A percentile compares a stretch with the other conserved stretches of the same genome.
Evolutionary conservation across 2,329 filamentous ascomycete species (phyloP).

Genomic region (Paracorniculantispora psalliotae): DNA sequence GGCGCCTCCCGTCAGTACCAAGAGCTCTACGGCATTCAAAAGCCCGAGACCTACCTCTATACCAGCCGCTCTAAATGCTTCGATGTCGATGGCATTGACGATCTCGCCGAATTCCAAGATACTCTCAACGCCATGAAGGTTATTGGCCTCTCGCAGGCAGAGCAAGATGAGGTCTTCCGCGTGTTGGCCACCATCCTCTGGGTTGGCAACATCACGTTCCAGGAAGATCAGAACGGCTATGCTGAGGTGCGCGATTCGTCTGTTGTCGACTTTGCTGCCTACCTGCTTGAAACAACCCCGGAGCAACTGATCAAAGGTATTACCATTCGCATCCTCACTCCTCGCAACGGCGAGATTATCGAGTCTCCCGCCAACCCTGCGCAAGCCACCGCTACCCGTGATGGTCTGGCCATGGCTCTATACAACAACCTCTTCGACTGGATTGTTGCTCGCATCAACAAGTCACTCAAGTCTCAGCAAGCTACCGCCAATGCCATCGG

Average conservation of each 20-base stretch:
- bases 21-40: slow-evolving; percentile 84
- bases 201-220: slow-evolving; percentile 90
- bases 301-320: slow-evolving; percentile 79
- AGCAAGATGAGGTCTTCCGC: slow-evolving; percentile 95
- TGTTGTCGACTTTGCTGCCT: slow-evolving; percentile 90
- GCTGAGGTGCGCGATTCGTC: slow-evolving; percentile 83
- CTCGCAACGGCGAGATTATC: slow-evolving; percentile 60
- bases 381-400: slow-evolving; percentile 80
- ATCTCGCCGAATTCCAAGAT: slow-evolving; percentile 81
- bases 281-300: slow-evolving; percentile 82
- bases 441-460: slow-evolving; percentile 91
- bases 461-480: slow-evolving; percentile 75
- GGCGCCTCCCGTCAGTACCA: slow-evolving; percentile 83
- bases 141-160: slow-evolving; percentile 80
- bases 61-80: slow-evolving; percentile 92
- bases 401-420: slow-evolving; percentile 90
- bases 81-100: slow-evolving; percentile 91
- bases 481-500: slow-evolving; percentile 79
- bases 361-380: slow-evolving; percentile 78
- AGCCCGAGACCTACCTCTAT: slow-evolving; percentile 88
- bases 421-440: slow-evolving; percentile 98
- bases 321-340: slow-evolving; percentile 78
- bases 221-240: slow-evolving; percentile 84
- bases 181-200: slow-evolving; percentile 89
- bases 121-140: slow-evolving; percentile 92